Evolutionary conservation across 768 basidiomycete species (phyloP).

Genomic region (Calocybe cyanea): DNA sequence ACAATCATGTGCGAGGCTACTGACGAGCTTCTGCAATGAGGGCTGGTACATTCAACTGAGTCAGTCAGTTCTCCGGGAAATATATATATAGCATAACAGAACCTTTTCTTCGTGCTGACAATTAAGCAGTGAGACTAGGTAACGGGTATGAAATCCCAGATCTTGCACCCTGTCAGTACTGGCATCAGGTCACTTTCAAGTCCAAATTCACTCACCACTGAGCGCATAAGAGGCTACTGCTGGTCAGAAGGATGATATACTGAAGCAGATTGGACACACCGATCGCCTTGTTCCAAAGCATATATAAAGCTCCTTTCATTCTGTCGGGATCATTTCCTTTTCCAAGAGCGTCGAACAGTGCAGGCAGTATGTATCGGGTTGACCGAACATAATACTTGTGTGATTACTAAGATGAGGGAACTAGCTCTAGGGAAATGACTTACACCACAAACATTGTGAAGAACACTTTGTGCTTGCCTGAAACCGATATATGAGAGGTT

Average conservation of each 20-base stretch:
- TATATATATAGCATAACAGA: not conserved
- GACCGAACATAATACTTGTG: constrained; percentile 67
- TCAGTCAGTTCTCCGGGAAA: not conserved
- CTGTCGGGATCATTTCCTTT: constrained; percentile 85
- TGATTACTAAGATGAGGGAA: constrained; percentile 5
- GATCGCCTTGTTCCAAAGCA: constrained; percentile 69
- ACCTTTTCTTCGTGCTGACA: constrained; percentile 89
- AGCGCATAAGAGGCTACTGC: constrained; percentile 62
- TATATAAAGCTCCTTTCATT: constrained; percentile 92
- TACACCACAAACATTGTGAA: constrained; percentile 64
- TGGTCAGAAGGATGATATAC: constrained; percentile 8
- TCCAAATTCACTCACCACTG: constrained; percentile 41
- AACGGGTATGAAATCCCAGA: constrained; percentile 49
- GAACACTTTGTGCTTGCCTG: constrained; percentile 66
- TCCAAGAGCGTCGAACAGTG: constrained; percentile 54
- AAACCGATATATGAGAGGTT: constrained; percentile 1
- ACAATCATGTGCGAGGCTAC: constrained; percentile 59
- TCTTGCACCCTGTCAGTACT: constrained; percentile 34
- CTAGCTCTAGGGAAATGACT: constrained; percentile 21
- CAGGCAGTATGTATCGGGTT: constrained; percentile 60
- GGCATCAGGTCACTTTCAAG: not conserved
- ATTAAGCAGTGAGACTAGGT: constrained; percentile 60
- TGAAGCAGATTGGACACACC: constrained; percentile 33
- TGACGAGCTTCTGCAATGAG: constrained; percentile 71
- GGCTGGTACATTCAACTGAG: constrained; percentile 38